Percentiles rank a stretch among this genome's conserved stretches.
Evolutionary conservation across 805 yeast genomes (phyloP).

Genomic region (Monosporozyma yasuniensis): DNA sequence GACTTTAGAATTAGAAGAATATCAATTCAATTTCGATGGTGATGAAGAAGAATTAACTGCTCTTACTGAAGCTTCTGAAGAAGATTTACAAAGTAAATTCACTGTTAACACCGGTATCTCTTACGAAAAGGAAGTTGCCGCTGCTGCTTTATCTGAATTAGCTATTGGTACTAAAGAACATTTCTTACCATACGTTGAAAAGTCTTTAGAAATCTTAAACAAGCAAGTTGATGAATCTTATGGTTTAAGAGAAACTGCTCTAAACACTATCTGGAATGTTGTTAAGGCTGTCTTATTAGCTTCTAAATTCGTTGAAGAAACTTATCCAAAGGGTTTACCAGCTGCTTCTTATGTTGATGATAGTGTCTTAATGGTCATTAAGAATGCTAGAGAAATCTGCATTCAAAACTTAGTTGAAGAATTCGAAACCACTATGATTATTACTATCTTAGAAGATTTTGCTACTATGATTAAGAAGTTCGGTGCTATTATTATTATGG

Average conservation of each 20-base stretch:
- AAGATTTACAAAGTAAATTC: conserved; percentile 59
- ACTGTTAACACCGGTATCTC: conserved; percentile 92
- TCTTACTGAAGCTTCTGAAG: conserved; percentile 45
- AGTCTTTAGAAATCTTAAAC: conserved; percentile 50
- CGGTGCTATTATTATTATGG: conserved; percentile 63
- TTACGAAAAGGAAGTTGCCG: conserved; percentile 91
- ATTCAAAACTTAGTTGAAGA: conserved; percentile 62
- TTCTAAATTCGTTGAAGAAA: conserved; percentile 40
- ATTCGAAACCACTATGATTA: conserved; percentile 75
- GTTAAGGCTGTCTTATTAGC: conserved; percentile 54
- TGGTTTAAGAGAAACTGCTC: conserved; percentile 83
- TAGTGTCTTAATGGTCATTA: conserved; percentile 48
- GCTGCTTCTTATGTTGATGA: conserved; percentile 51
- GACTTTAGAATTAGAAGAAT: conserved; percentile 82
- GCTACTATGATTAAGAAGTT: conserved; percentile 57
- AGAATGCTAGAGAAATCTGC: conserved; percentile 59
- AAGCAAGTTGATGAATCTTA: conserved; percentile 79
- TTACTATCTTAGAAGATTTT: conserved; percentile 64
- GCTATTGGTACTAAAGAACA: conserved; percentile 79
- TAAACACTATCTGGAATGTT: conserved; percentile 75
- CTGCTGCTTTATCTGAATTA: conserved; percentile 80
- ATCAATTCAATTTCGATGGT: conserved; percentile 51
- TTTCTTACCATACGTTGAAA: conserved; percentile 69
- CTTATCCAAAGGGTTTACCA: conserved; percentile 58
- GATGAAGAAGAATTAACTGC: conserved; percentile 40